phyloP scores from a whole-genome alignment of 441 rosid species.

The Cnidoscolus chayamansa region DNA sequence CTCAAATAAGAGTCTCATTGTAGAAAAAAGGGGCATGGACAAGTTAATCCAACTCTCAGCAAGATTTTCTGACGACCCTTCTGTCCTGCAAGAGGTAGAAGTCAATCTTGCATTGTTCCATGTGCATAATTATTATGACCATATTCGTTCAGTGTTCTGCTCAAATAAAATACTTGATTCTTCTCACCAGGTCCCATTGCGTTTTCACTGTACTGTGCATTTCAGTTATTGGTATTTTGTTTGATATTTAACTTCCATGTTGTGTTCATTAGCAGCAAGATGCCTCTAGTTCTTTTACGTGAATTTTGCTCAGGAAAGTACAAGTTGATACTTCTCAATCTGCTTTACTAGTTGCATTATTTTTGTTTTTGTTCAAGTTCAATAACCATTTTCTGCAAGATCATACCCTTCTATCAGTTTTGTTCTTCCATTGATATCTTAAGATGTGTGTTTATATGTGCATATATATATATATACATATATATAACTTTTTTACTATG shows the following conservation, averaged over 20 bases:
- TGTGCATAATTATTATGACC: not conserved
- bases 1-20: constrained; percentile 68
- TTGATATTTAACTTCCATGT: not conserved
- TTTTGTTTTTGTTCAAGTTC: not conserved
- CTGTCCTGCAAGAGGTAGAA: constrained; percentile 82
- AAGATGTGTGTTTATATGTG: too few relatives aligned
- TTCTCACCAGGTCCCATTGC: not conserved
- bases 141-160: not conserved
- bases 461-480: too few relatives aligned
- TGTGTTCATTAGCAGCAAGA: constrained; percentile 3
- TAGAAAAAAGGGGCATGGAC: constrained; percentile 71
- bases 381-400: not conserved
- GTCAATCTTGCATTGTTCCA: not conserved
- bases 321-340: not conserved
- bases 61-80: constrained; percentile 72
- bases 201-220: not conserved
- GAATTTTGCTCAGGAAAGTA: not conserved
- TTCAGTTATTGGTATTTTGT: not conserved
- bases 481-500: not conserved
- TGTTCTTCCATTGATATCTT: not conserved
- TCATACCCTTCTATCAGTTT: not conserved
- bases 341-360: not conserved
- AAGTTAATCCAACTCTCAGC: constrained; percentile 63
- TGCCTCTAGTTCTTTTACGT: not conserved
- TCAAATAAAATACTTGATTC: not conserved